Evolutionary conservation across 2,329 filamentous ascomycete genomes (phyloP).

Genomic region (Allantophomopsis lycopodina): DNA sequence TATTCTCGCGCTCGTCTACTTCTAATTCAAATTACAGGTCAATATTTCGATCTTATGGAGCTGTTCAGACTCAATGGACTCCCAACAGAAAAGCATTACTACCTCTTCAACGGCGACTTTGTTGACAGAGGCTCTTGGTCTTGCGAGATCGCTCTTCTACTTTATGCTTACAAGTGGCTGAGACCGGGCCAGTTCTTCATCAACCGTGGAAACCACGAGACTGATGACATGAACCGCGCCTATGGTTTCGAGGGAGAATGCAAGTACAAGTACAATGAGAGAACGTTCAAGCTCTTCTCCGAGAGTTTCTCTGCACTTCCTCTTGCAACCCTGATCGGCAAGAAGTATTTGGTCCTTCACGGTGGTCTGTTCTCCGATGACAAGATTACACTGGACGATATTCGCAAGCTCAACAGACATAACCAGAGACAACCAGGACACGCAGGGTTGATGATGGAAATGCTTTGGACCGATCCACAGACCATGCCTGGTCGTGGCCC

Average conservation of each 20-base stretch:
- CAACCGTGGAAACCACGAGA: conserved; percentile 97
- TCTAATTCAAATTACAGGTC: conserved; percentile 37
- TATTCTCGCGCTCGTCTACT: neutral
- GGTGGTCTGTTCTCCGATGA: conserved; percentile 95
- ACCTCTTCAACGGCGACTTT: conserved; percentile 98
- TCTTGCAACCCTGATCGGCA: conserved; percentile 79
- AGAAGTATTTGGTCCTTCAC: conserved; percentile 85
- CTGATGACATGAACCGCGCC: conserved; percentile 97
- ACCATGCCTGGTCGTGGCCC: conserved; percentile 73
- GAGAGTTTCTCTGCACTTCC: conserved; percentile 94
- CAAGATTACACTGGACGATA: conserved; percentile 81
- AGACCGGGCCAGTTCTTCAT: conserved; percentile 81
- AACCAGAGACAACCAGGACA: conserved; percentile 88
- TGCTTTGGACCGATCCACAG: conserved; percentile 98
- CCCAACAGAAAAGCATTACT: conserved; percentile 76
- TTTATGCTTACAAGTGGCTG: conserved; percentile 97
- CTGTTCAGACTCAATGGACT: conserved; percentile 85
- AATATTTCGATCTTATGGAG: conserved; percentile 96
- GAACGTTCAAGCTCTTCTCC: conserved; percentile 92
- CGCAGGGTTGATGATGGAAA: conserved; percentile 97
- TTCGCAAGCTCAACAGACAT: conserved; percentile 83
- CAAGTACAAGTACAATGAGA: conserved; percentile 88
- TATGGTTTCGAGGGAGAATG: conserved; percentile 99
- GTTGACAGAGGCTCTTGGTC: conserved; percentile 98
- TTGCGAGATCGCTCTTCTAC: conserved; percentile 82